A percentile compares a stretch with the other conserved stretches of the same genome.
Conservation (phyloP, 768 basidiomycete species). For the Coprinopsis strossmayeri region DNA sequence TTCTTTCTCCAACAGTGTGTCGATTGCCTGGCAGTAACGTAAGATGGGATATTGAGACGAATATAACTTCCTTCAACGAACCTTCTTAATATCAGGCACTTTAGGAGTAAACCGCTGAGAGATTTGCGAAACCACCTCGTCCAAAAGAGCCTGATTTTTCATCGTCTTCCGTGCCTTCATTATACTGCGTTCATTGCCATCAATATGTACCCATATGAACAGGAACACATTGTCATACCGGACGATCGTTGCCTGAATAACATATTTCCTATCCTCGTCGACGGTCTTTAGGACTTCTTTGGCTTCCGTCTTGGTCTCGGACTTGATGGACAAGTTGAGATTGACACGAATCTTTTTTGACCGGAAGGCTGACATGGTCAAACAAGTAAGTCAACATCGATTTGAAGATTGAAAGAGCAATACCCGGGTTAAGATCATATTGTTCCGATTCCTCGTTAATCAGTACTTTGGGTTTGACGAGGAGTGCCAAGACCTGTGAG, state of each 20-base stretch:
- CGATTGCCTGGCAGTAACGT: conserved; percentile 59
- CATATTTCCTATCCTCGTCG: conserved; percentile 95
- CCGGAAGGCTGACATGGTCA: conserved; percentile 59
- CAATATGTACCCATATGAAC: not conserved
- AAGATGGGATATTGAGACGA: not conserved
- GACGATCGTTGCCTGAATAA: conserved; percentile 93
- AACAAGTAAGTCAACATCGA: not conserved
- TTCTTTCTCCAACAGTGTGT: conserved; percentile 91
- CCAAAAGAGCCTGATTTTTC: conserved; percentile 88
- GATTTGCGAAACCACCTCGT: conserved; percentile 87
- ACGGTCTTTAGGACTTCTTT: conserved; percentile 92
- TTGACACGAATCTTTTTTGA: conserved; percentile 94
- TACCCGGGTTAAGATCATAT: conserved; percentile 84
- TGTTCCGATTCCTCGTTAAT: conserved; percentile 83
- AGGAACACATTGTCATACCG: conserved; percentile 37
- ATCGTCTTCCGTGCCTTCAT: conserved; percentile 96
- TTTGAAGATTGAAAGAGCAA: conserved; percentile 10
- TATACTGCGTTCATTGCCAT: conserved; percentile 42
- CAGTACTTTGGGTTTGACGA: conserved; percentile 86
- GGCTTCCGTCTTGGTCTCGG: conserved; percentile 89
- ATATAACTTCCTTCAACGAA: too few relatives aligned
- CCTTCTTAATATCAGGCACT: conserved; percentile 97
- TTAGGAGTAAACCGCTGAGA: conserved; percentile 86
- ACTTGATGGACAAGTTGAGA: conserved; percentile 87
- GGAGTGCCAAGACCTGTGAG: conserved; percentile 56